Base-by-base conservation (phyloP, 495 filamentous ascomycete genomes). In the Trichoderma erinaceum region DNA sequence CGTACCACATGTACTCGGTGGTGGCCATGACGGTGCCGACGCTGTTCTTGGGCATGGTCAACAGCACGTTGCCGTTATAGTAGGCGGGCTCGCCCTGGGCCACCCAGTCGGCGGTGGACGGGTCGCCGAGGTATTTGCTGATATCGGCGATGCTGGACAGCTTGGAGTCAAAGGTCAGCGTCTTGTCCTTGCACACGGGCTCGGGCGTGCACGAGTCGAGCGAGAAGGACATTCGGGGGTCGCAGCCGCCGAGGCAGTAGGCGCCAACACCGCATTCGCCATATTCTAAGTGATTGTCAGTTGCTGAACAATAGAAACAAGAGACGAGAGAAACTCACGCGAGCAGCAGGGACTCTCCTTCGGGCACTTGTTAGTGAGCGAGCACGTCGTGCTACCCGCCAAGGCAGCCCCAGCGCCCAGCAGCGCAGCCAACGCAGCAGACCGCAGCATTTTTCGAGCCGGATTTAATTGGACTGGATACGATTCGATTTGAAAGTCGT, bases 1-100 rank as follows among this genome's bases (percentile, higher is more conserved):
- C 95, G 76, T 99, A 99, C 96, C 94, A 98, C 79, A 99, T 88
- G 76, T 98, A 97, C 67, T 87, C 83, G 66, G 92, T 94, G 70
- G 90, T 90, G 32, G 92, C 88, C 64, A 98, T 80, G 21, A 99
- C 87, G n/a, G 93, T 96, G 41, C 93, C 94, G 63, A 87, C 88
- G 27, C 91, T 90, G 65, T 88, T 83, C 27, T 85, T 78, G 61
- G 90, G 88, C 92, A 99, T 94, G 69, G 94, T 98, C 70, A 99
- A 82, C 58, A 97, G 80, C 25, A 96, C 78, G 64, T 90, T 83
- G 70, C 78, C 79, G 43, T 84, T 72, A 73, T 86, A 90, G 10
- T 81, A 66, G 64, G 90, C 79, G 18, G 92, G 89, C 69, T 83
- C 81, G 68, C 96, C 96, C 75, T 89, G 89, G 69, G 88, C 88